Base-by-base conservation (phyloP, 345 rosid species). In the Sonneratia caseolaris region DNA sequence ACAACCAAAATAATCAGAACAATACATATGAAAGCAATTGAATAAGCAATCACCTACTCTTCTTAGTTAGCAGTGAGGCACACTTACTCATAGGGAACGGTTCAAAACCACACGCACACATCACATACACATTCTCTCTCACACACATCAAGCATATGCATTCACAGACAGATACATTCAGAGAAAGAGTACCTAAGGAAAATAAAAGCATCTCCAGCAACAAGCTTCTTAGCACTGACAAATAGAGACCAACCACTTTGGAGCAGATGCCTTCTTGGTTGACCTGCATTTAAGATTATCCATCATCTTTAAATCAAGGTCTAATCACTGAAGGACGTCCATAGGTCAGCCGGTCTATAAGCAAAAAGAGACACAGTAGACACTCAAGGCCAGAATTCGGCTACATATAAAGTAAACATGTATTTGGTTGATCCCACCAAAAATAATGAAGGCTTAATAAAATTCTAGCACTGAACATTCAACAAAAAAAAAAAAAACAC, bases 201-300 rank as follows among this genome's bases (percentile, higher is more conserved):
- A 62, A 88, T 84, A 73, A 88, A 86, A 12, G 90, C 86, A 82
- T 88, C 92, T 19, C 92, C 92, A 36, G 88, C 88, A 69, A 88
- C 88, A 67, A 86, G 88, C 79, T 80, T 84, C 68, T 88, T 88
- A 37, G 88, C 81, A 72, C 84, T 84, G 73, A 88, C 87, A 76
- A 88, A 88, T 48, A 79, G 76, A 7, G 88, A 84, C 90, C 90
- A 86, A 49, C 92, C 92, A 75, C 87, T 88, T 73, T 83, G 86
- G 66, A 88, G 88, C 67, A 88, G 79, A 76, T 88, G 92, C 81
- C 92, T 86, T 65, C 83, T 72, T 8, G 92, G 92, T 75, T 88
- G 92, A 70, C 92, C 92, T 87, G 73, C 53, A 51, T 27, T 48
- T 11, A 3, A 42, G 51, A 6, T 61, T 42, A 7, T 19, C 32